Evolutionary conservation across 176 grass and related monocot genomes (phyloP).

Genomic region (Poa pratensis): DNA sequence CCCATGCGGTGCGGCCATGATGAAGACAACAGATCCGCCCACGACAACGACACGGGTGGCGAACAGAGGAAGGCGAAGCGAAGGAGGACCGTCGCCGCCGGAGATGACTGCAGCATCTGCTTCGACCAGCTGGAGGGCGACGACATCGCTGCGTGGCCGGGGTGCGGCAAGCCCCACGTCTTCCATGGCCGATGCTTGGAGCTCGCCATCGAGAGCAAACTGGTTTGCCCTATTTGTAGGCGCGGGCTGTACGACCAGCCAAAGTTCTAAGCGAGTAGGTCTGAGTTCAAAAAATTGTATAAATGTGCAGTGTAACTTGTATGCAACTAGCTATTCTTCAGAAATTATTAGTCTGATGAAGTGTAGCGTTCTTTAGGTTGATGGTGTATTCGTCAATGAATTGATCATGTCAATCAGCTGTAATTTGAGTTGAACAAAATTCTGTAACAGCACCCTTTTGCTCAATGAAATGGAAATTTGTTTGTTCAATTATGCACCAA

Average conservation of each 20-base stretch:
- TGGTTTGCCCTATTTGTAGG: neutral
- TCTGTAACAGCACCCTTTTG: neutral
- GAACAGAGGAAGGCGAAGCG: neutral
- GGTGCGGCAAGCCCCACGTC: slow-evolving; percentile 29
- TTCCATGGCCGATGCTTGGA: slow-evolving; percentile 43
- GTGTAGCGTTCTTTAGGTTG: neutral
- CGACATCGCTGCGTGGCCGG: slow-evolving; percentile 33
- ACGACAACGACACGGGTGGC: neutral
- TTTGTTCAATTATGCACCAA: neutral
- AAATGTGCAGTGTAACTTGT: neutral
- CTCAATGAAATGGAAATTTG: neutral
- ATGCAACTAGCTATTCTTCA: neutral
- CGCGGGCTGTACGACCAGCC: neutral
- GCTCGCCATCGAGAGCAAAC: neutral
- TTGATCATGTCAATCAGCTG: neutral
- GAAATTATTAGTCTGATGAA: neutral
- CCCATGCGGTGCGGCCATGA: neutral
- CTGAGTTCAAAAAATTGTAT: neutral
- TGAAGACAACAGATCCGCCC: neutral
- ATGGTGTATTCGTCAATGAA: neutral
- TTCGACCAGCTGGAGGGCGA: neutral
- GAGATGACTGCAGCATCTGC: slow-evolving; percentile 35
- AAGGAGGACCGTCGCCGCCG: neutral
- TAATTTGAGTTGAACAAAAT: neutral
- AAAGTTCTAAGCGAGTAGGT: neutral